These are phyloP conservation scores for Xylaria bambusicola DNA, from an alignment of 495 filamentous ascomycete genomes.

Conservation along the genomic window DNA sequence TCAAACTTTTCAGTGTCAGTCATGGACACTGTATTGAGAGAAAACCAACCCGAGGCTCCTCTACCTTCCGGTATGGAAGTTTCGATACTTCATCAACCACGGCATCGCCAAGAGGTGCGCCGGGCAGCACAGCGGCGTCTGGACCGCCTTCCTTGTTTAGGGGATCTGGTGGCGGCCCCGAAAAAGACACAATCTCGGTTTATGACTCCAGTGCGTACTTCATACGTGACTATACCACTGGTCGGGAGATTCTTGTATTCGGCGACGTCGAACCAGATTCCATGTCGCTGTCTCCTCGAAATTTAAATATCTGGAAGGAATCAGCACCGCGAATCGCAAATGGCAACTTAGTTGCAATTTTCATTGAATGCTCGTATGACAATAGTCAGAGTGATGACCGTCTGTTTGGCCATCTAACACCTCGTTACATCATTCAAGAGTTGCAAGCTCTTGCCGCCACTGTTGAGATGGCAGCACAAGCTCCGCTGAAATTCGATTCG, in stretches of 20 bases:
- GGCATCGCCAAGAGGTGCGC: slow-evolving; percentile 22
- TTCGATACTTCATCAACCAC: slow-evolving; percentile 28
- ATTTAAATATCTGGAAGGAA: slow-evolving; percentile 74
- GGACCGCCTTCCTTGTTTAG: slow-evolving; percentile 27
- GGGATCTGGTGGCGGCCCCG: slow-evolving; percentile 23
- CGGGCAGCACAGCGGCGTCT: slow-evolving; percentile 21
- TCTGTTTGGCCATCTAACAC: slow-evolving; percentile 86
- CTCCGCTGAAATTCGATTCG: slow-evolving; percentile 24
- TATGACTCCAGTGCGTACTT: slow-evolving; percentile 91
- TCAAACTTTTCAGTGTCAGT: slow-evolving; percentile 76
- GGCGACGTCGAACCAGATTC: slow-evolving; percentile 94
- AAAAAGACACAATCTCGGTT: slow-evolving; percentile 55
- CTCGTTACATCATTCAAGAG: slow-evolving; percentile 77
- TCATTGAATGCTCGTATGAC: slow-evolving; percentile 94
- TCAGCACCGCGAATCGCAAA: slow-evolving; percentile 78
- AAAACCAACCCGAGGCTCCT: slow-evolving; percentile 62
- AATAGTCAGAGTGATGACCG: slow-evolving; percentile 70
- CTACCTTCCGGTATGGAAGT: slow-evolving; percentile 43
- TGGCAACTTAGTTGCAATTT: slow-evolving; percentile 72
- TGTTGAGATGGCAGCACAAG: slow-evolving; percentile 52
- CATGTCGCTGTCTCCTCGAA: slow-evolving; percentile 78
- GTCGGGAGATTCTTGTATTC: slow-evolving; percentile 83
- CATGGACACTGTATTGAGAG: slow-evolving; percentile 85
- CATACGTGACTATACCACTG: slow-evolving; percentile 68
- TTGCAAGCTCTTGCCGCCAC: slow-evolving; percentile 68